phyloP scores from a whole-genome alignment of 176 grass and related monocot species.

The Pontederia crassipes region DNA sequence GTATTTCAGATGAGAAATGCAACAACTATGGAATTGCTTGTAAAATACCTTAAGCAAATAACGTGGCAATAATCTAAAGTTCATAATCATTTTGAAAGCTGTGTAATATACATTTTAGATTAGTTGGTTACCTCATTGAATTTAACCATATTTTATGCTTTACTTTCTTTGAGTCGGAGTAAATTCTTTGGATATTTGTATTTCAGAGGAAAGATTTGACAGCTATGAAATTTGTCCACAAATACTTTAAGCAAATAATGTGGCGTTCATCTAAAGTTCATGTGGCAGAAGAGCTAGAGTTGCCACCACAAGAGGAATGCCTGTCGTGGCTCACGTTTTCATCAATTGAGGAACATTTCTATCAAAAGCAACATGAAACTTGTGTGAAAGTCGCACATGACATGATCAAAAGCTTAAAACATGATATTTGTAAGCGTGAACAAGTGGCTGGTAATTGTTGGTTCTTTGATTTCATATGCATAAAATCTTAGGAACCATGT shows the following conservation, averaged over 20 bases:
- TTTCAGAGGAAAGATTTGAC: slow-evolving; percentile 49
- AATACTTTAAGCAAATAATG: slow-evolving; percentile 84
- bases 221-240: slow-evolving; percentile 75
- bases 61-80: no score
- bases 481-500: slow-evolving; percentile 8
- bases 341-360: slow-evolving; percentile 95
- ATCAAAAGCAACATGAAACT: slow-evolving; percentile 86
- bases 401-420: slow-evolving; percentile 79
- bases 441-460: slow-evolving; percentile 35
- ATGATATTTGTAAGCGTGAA: slow-evolving; percentile 35
- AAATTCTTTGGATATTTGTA: slow-evolving; percentile 14
- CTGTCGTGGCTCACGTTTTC: slow-evolving; percentile 79
- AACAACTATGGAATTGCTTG: no score
- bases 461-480: background rate
- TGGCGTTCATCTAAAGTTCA: slow-evolving; percentile 98
- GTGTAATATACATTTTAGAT: background rate
- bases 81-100: no score
- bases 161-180: background rate
- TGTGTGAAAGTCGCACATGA: slow-evolving; percentile 84
- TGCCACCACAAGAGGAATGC: slow-evolving; percentile 82
- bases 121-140: slow-evolving; percentile 29
- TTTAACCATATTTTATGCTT: background rate
- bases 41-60: no score
- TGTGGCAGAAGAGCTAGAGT: slow-evolving; percentile 63
- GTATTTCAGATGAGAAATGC: no score